phyloP scores from a whole-genome alignment of 306 rosid species.

The Malus fusca region DNA sequence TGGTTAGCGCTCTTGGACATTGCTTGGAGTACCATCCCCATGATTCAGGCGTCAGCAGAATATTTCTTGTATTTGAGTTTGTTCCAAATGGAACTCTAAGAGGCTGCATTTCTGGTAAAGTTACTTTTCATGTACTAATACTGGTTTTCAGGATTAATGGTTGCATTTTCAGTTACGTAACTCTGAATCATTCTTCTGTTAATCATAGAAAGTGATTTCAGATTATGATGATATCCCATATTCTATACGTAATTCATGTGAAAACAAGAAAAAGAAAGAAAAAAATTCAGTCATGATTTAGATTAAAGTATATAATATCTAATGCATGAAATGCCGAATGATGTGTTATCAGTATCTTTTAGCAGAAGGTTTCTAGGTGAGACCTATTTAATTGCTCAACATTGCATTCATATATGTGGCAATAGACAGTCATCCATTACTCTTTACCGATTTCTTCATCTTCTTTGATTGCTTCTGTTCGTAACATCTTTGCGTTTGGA shows the following conservation, averaged over 20 bases:
- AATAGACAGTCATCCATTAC: neutral
- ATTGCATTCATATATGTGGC: neutral
- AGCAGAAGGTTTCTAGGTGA: neutral
- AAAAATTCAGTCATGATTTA: too few relatives aligned
- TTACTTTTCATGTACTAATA: neutral
- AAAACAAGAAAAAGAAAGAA: neutral
- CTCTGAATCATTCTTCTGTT: neutral
- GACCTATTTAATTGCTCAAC: neutral
- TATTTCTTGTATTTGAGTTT: slow-evolving; percentile 69
- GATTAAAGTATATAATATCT: neutral
- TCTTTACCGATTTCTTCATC: neutral
- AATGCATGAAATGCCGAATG: neutral
- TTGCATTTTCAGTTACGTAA: neutral
- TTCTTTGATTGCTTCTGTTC: neutral
- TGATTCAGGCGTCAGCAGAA: slow-evolving; percentile 50
- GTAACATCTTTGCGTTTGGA: neutral
- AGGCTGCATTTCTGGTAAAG: slow-evolving; percentile 70
- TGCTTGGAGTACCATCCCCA: slow-evolving; percentile 70
- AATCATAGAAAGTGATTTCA: neutral
- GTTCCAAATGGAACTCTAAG: slow-evolving; percentile 55
- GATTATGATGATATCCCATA: neutral
- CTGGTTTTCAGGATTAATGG: neutral
- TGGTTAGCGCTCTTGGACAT: slow-evolving; percentile 92
- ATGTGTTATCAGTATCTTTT: neutral
- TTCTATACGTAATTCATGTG: neutral